Base-by-base conservation (phyloP, 2,329 filamentous ascomycete species). In the Ophiostoma ulmi region DNA sequence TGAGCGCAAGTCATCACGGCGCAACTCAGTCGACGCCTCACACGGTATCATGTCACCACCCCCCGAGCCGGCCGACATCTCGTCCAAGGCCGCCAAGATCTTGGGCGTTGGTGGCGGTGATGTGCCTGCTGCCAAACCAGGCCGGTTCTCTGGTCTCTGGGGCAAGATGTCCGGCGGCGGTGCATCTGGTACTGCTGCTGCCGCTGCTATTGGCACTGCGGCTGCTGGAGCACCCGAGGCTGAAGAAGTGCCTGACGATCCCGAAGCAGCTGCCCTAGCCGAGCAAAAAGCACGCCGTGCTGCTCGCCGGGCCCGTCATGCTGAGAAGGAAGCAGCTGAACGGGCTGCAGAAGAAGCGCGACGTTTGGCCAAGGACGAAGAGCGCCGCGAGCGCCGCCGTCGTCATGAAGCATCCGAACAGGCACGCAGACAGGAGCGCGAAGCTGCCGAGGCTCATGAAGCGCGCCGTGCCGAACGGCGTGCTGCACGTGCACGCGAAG, bases 21-120 rank as follows among this genome's bases (percentile, higher is more conserved):
- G 90, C 52, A 84, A 89, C 73, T 91, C 92, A 0, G 80, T 90
- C 20, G 91, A 92, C 69, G 85, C 88, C 73, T 83, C 82, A 38
- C 83, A 83, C 73, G 90, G 88, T 8, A 82, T 94, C 72, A 84
- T 87, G 65, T 92, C 91, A 26, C 91, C 92, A 3, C 90, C 91
- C 10, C 88, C 90, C 1, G 92, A 93, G 39, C 87, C 90, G 41
- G 81, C 84, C 61, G 86, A 87, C 69, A 85, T 92, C 77, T 85
- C 89, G 8, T 85, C 88, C 65, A 97, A 96, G 79, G 92, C 92
- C 38, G 91, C 92, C 41, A 93, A 89, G 79, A 80, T 94, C 69
- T 87, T 95, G 2, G 87, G 93, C 81, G 75, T 86, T 35, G 82
- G 76, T 58, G 80, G 80, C 69, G 78, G 79, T 17, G 77, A 76